Evolutionary conservation across 1,284 basidiomycete species (phyloP).

Genomic region (Ceratobasidium theobromae): DNA sequence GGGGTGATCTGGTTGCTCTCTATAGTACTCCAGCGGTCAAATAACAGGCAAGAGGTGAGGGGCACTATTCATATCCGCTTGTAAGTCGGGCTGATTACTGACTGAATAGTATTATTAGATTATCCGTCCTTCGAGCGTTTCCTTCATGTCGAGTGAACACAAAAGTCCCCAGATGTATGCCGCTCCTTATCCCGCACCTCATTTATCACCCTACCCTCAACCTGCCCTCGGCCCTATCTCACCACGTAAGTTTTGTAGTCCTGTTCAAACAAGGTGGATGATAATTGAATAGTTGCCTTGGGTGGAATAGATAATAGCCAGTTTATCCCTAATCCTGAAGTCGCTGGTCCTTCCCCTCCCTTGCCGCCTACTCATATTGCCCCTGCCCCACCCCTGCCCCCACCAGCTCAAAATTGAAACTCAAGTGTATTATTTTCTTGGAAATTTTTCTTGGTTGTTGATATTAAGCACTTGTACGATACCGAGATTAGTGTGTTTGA

Average conservation of each 20-base stretch:
- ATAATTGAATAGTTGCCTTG: background rate
- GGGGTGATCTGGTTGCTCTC: background rate
- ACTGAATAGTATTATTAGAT: background rate
- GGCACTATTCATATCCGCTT: background rate
- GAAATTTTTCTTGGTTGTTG: background rate
- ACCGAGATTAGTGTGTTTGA: too few relatives aligned
- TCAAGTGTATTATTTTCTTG: background rate
- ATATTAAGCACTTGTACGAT: too few relatives aligned
- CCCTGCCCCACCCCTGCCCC: background rate
- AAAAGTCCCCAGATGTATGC: background rate
- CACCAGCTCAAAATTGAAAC: background rate
- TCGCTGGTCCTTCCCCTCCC: background rate
- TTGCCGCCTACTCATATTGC: background rate
- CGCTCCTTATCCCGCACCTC: conserved; percentile 21
- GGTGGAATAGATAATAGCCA: background rate
- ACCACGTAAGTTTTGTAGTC: conserved; percentile 1
- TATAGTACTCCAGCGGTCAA: background rate
- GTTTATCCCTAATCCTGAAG: background rate
- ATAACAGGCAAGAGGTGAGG: background rate
- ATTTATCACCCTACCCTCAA: background rate
- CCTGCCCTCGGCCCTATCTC: conserved; percentile 2
- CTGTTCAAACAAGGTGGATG: background rate
- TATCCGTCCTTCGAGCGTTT: conserved; percentile 10
- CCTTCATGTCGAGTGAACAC: conserved; percentile 1
- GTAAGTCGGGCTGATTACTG: background rate